A percentile compares a stretch with the other conserved stretches of the same genome.
phyloP scores from a whole-genome alignment of 352 stramenopile species.

The Hyaloperonospora brassicae region DNA sequence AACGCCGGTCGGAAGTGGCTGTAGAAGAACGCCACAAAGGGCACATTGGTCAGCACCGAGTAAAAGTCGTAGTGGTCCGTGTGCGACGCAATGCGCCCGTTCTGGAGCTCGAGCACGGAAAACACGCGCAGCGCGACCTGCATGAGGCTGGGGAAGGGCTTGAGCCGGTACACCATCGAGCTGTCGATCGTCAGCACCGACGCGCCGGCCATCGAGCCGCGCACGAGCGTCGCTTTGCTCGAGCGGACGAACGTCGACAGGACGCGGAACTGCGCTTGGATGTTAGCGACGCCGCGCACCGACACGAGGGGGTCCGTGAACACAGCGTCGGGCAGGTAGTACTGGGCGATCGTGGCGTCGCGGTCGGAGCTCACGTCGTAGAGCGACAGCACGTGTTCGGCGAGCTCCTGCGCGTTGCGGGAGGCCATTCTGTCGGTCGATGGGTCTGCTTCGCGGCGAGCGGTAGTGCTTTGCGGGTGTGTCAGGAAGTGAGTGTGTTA shows the following conservation, averaged over 20 bases:
- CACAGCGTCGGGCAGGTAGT: conserved; percentile 65
- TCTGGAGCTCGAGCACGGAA: conserved; percentile 77
- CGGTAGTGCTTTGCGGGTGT: too few species aligned
- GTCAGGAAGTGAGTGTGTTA: too few species aligned
- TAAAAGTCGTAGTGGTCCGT: conserved; percentile 83
- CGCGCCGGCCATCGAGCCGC: conserved; percentile 72
- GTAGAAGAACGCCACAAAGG: conserved; percentile 76
- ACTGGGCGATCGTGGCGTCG: conserved; percentile 70
- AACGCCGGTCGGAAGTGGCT: conserved; percentile 69
- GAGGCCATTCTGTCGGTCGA: conserved; percentile 37
- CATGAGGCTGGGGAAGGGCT: conserved; percentile 66
- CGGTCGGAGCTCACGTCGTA: conserved; percentile 64
- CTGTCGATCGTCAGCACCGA: conserved; percentile 78
- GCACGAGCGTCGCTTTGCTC: conserved; percentile 71
- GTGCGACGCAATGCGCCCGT: conserved; percentile 67
- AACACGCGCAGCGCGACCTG: conserved; percentile 71
- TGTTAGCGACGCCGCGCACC: conserved; percentile 67
- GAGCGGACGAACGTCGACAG: conserved; percentile 71
- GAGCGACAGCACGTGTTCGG: conserved; percentile 74
- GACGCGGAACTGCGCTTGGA: conserved; percentile 78
- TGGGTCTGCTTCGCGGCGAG: too few species aligned
- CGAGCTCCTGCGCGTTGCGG: conserved; percentile 66
- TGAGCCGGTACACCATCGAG: conserved; percentile 63
- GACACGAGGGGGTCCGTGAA: conserved; percentile 77
- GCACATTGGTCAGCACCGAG: conserved; percentile 71